Percentiles rank a stretch among this genome's conserved stretches.
These are phyloP conservation scores for Pichia cactophila DNA, from an alignment of 1,139 yeast genomes.

Conservation along the genomic window DNA sequence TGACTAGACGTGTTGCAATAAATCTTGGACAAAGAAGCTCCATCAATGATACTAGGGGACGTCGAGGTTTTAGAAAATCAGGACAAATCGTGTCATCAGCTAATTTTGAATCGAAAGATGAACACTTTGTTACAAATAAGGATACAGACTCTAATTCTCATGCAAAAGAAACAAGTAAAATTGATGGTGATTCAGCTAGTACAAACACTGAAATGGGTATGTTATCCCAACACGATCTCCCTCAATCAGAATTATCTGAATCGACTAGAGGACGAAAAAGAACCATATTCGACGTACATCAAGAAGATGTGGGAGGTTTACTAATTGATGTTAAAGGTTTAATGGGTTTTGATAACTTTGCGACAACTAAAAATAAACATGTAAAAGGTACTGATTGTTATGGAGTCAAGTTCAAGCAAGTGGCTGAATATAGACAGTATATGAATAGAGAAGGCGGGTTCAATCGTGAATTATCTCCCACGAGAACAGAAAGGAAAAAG, in stretches of 20 bases:
- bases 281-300: not conserved
- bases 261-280: not conserved
- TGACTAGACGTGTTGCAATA: slow-evolving; percentile 16
- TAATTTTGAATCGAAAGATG: no score
- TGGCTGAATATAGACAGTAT: slow-evolving; percentile 53
- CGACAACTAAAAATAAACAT: slow-evolving; percentile 54
- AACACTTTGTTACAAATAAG: no score
- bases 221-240: no score
- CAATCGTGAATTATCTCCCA: slow-evolving; percentile 54
- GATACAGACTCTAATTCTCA: no score
- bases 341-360: slow-evolving; percentile 64
- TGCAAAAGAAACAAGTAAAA: no score
- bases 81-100: not conserved
- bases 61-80: not conserved
- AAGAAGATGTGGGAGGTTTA: not conserved
- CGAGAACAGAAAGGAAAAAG: slow-evolving; percentile 22
- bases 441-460: slow-evolving; percentile 60
- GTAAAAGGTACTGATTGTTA: slow-evolving; percentile 46
- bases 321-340: slow-evolving; percentile 31
- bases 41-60: not conserved
- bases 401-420: slow-evolving; percentile 34
- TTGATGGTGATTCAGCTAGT: no score
- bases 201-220: no score
- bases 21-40: slow-evolving; percentile 6
- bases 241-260: not conserved